phyloP scores from a whole-genome alignment of 768 basidiomycete species.

The Hygrocybe punicea region DNA sequence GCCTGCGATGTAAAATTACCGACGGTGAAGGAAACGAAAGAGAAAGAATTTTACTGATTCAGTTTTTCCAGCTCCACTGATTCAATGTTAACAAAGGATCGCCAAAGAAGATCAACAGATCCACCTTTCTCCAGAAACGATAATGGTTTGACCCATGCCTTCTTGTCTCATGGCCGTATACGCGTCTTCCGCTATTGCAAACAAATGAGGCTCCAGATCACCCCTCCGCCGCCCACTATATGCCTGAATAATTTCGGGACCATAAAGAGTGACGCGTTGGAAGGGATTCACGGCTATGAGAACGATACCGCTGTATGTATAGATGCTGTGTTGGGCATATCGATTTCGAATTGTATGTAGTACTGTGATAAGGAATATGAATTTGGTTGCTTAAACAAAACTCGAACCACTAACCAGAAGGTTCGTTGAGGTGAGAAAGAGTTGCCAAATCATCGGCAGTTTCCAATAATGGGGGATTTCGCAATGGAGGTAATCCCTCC shows the following conservation, averaged over 20 bases:
- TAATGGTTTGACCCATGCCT: slow-evolving; percentile 94
- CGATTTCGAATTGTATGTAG: slow-evolving; percentile 96
- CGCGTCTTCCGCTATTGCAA: slow-evolving; percentile 99
- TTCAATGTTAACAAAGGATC: slow-evolving; percentile 15
- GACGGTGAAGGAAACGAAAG: background rate
- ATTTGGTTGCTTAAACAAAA: slow-evolving; percentile 3
- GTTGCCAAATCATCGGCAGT: slow-evolving; percentile 97
- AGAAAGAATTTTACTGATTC: slow-evolving; percentile 67
- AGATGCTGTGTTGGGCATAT: slow-evolving; percentile 95
- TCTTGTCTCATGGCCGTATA: slow-evolving; percentile 96
- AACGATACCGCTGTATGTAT: slow-evolving; percentile 98
- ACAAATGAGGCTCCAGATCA: slow-evolving; percentile 95
- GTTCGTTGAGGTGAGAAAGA: slow-evolving; percentile 96
- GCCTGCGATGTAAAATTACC: slow-evolving; percentile 47
- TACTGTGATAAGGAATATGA: slow-evolving; percentile 45
- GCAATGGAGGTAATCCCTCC: slow-evolving; percentile 82
- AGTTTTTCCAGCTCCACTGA: slow-evolving; percentile 98
- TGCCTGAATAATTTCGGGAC: slow-evolving; percentile 94
- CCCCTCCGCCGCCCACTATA: slow-evolving; percentile 90
- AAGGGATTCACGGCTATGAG: slow-evolving; percentile 99
- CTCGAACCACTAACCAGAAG: slow-evolving; percentile 63
- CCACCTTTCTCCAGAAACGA: slow-evolving; percentile 96
- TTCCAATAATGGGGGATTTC: slow-evolving; percentile 95
- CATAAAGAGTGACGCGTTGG: slow-evolving; percentile 94
- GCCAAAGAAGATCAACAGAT: slow-evolving; percentile 21